These are phyloP conservation scores for Thecaphora frezii DNA, from an alignment of 1,284 basidiomycete genomes.

Conservation along the genomic window DNA sequence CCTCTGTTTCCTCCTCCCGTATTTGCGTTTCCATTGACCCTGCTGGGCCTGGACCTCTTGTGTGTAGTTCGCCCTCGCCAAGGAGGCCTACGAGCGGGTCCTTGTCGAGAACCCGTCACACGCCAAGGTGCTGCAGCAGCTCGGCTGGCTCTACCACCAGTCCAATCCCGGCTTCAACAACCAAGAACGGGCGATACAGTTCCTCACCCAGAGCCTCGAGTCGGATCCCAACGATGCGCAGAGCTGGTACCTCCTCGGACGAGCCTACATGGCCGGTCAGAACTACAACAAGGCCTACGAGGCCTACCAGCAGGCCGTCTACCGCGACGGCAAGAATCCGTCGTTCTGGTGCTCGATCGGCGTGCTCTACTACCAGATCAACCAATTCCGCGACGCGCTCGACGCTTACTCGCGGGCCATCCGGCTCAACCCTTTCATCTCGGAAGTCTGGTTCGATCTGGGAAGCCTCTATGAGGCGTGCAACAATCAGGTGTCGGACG, in stretches of 20 bases:
- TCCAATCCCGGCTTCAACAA: constrained; percentile 90
- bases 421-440: constrained; percentile 97
- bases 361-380: constrained; percentile 98
- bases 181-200: constrained; percentile 88
- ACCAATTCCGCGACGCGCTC: constrained; percentile 95
- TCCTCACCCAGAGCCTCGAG: constrained; percentile 78
- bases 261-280: constrained; percentile 97
- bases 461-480: constrained; percentile 95
- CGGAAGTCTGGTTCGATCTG: constrained; percentile 98
- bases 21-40: constrained; percentile 62
- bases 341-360: constrained; percentile 99
- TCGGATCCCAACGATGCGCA: constrained; percentile 91
- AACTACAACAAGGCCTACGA: constrained; percentile 99
- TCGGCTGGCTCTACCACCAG: constrained; percentile 96
- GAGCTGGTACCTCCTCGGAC: constrained; percentile 96
- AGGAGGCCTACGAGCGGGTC: constrained; percentile 96
- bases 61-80: constrained; percentile 86
- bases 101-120: constrained; percentile 89
- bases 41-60: constrained; percentile 6
- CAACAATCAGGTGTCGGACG: constrained; percentile 98
- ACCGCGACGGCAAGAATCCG: constrained; percentile 95
- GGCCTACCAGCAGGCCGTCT: constrained; percentile 98
- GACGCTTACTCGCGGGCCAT: constrained; percentile 98
- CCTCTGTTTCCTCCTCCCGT: constrained; percentile 63
- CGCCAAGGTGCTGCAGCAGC: constrained; percentile 94